phyloP scores from a whole-genome alignment of 257 asterid genomes.

The Cordia subcordata region DNA sequence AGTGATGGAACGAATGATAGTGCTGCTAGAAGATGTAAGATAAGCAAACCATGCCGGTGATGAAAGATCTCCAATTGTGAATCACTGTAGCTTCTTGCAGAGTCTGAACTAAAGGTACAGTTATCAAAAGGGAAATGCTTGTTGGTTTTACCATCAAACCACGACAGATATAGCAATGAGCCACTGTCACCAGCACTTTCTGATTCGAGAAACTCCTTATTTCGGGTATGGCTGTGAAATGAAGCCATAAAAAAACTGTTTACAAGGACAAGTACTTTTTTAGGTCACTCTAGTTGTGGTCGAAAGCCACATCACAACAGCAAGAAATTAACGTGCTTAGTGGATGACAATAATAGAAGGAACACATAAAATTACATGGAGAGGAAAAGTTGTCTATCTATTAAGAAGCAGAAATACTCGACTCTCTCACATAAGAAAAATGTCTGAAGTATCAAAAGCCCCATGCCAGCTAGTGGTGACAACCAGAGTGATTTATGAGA shows the following conservation, averaged over 20 bases:
- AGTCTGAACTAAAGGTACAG: slow-evolving; percentile 50
- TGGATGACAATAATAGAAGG: neutral
- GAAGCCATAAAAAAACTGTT: slow-evolving; percentile 82
- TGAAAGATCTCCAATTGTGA: slow-evolving; percentile 82
- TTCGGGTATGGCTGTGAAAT: slow-evolving; percentile 65
- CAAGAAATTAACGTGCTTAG: neutral
- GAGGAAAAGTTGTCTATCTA: too few species aligned
- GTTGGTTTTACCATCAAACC: slow-evolving; percentile 30
- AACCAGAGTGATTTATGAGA: too few species aligned
- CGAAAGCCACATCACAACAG: slow-evolving; percentile 5
- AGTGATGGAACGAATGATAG: slow-evolving; percentile 84
- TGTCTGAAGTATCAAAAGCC: too few species aligned
- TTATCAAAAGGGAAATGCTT: slow-evolving; percentile 32
- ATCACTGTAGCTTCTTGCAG: slow-evolving; percentile 64
- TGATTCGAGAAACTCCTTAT: slow-evolving; percentile 44
- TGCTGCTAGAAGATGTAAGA: slow-evolving; percentile 73
- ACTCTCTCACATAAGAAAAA: too few species aligned
- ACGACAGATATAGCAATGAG: slow-evolving; percentile 31
- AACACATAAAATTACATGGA: neutral
- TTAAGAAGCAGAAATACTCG: too few species aligned
- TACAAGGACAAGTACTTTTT: slow-evolving; percentile 39
- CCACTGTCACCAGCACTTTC: slow-evolving; percentile 25
- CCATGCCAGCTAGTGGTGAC: too few species aligned
- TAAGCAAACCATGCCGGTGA: slow-evolving; percentile 81
- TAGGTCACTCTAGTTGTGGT: slow-evolving; percentile 19